Percentiles rank a stretch among this genome's conserved stretches.
These are phyloP conservation scores for Yamadazyma diddensiae DNA, from an alignment of 1,139 yeast species.

Conservation along the genomic window DNA sequence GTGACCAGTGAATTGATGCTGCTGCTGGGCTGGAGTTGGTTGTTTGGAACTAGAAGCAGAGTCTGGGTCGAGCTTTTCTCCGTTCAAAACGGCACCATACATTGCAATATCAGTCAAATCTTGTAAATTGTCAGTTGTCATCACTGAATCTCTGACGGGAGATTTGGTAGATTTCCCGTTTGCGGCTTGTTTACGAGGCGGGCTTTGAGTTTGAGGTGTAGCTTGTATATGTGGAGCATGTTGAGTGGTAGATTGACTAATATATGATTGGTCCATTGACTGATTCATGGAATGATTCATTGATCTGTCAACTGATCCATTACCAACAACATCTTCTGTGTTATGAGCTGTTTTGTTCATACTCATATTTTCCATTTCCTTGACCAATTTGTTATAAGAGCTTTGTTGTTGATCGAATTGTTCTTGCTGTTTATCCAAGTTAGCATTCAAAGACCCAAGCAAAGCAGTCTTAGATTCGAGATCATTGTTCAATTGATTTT, in stretches of 20 bases:
- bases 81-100: conserved; percentile 35
- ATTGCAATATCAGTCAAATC: conserved; percentile 47
- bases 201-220: neutral
- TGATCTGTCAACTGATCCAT: conserved; percentile 2
- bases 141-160: conserved; percentile 12
- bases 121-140: conserved; percentile 29
- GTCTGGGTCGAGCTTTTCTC: conserved; percentile 16
- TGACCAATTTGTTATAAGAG: conserved; percentile 13
- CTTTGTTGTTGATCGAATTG: conserved; percentile 12
- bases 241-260: neutral
- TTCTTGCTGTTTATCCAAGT: conserved; percentile 15
- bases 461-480: conserved; percentile 16
- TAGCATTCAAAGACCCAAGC: conserved; percentile 15
- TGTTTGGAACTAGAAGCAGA: conserved; percentile 9
- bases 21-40: conserved; percentile 6
- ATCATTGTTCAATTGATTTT: conserved; percentile 20
- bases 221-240: neutral
- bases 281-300: neutral
- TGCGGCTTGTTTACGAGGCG: neutral
- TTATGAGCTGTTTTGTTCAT: too few relatives aligned
- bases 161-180: neutral
- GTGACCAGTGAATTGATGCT: conserved; percentile 1
- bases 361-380: conserved; percentile 29
- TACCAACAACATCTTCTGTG: too few relatives aligned
- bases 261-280: neutral